Evolutionary conservation across 257 asterid species (phyloP), one percentile per base, ranked within the genome.

Genomic region (Hygrophila difformis): DNA sequence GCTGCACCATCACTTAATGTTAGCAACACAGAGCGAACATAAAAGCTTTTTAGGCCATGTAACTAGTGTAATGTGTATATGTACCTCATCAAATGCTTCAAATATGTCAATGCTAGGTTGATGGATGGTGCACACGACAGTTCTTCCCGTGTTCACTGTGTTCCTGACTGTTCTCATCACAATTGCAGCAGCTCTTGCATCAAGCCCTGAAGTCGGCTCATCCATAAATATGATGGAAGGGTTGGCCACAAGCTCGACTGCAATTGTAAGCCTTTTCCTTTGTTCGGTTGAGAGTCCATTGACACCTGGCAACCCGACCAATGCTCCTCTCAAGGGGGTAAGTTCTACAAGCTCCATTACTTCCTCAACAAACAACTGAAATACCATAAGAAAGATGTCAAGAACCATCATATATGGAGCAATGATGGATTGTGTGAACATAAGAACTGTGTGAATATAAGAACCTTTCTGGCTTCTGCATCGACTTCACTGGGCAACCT

Each of bases 1-100:
- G 67, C 94, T 83, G 71, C 56, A 56, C 39, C 22, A 41, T n/a
- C n/a, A n/a, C n/a, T n/a, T n/a, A n/a, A n/a, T n/a, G n/a, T n/a
- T n/a, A n/a, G n/a, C n/a, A n/a, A n/a, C n/a, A n/a, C n/a, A n/a
- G n/a, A n/a, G n/a, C n/a, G n/a, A n/a, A n/a, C n/a, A n/a, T n/a
- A n/a, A n/a, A n/a, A n/a, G n/a, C n/a, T n/a, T n/a, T n/a, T n/a
- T n/a, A n/a, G n/a, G n/a, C n/a, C n/a, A n/a, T n/a, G n/a, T n/a
- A n/a, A n/a, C n/a, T n/a, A n/a, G n/a, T n/a, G n/a, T n/a, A 5
- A 26, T 8, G 31, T 26, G 24, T 49, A 34, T 23, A n/a, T n/a
- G n/a, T 53, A 75, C 94, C 94, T 83, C 94, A 39, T 79, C 94
- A 24, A 82, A 82, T 29, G 94, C 92, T 47, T 82, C 94, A 39